phyloP scores from a whole-genome alignment of 169 alveolate genomes.

The Besnoitia besnoiti region DNA sequence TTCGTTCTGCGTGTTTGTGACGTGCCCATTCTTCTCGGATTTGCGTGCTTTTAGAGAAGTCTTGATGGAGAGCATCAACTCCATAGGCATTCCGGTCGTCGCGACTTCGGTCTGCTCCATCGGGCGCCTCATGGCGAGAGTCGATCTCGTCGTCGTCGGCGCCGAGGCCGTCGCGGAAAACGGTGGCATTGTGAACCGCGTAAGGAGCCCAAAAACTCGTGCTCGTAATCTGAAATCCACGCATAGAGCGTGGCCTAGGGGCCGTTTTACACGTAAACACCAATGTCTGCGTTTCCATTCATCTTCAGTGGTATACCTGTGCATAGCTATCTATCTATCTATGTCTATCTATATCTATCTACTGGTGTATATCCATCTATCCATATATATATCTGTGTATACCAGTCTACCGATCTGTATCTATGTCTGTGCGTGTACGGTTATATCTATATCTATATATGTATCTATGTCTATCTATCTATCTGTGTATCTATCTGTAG shows the following conservation, averaged over 20 bases:
- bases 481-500: neutral
- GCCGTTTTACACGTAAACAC: too few relatives aligned
- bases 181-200: conserved; percentile 42
- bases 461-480: neutral
- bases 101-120: neutral
- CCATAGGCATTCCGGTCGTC: conserved; percentile 21
- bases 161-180: conserved; percentile 50
- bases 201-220: neutral
- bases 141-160: conserved; percentile 40
- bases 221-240: too few relatives aligned
- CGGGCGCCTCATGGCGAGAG: neutral
- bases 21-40: too few relatives aligned
- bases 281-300: too few relatives aligned
- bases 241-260: too few relatives aligned
- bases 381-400: neutral
- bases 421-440: neutral
- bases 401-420: neutral
- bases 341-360: neutral
- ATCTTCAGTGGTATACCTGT: too few relatives aligned
- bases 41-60: conserved; percentile 32
- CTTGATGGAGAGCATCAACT: neutral
- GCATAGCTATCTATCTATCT: too few relatives aligned
- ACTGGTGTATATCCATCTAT: neutral
- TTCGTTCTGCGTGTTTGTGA: too few relatives aligned
- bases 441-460: neutral